Percentiles rank a stretch among this genome's conserved stretches.
These are phyloP conservation scores for Viridothelium virens DNA, from an alignment of 495 filamentous ascomycete species.

Conservation along the genomic window DNA sequence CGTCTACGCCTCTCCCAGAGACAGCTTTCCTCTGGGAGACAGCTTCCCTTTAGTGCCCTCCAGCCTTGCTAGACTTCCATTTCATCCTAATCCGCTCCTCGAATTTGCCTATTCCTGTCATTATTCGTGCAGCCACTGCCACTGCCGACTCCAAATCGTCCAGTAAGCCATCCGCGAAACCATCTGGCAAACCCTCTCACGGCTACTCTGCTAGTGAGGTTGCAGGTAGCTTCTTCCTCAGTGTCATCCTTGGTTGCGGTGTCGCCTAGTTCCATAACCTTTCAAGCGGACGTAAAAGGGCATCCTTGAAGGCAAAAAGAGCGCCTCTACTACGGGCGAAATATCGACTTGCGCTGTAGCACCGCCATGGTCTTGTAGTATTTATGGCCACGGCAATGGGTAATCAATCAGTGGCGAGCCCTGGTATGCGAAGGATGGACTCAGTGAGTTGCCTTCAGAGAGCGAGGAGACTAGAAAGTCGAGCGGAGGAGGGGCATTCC, in stretches of 20 bases:
- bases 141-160: too few species aligned
- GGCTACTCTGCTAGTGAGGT: neutral
- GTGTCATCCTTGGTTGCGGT: neutral
- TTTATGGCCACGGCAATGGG: neutral
- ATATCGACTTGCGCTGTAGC: too few species aligned
- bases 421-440: neutral
- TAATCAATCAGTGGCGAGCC: neutral
- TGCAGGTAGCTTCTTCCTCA: neutral
- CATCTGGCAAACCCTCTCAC: neutral
- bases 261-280: neutral
- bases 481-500: neutral
- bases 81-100: too few species aligned
- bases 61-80: too few species aligned
- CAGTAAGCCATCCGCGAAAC: neutral
- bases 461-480: neutral
- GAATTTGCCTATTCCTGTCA: too few species aligned
- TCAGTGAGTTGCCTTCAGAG: neutral
- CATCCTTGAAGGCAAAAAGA: neutral
- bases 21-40: too few species aligned
- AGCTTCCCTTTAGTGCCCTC: too few species aligned
- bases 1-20: too few species aligned
- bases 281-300: neutral
- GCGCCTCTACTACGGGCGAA: neutral
- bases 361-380: too few species aligned
- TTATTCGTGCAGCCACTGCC: too few species aligned